phyloP scores from a whole-genome alignment of 495 filamentous ascomycete genomes.

The Zalerion maritima region DNA sequence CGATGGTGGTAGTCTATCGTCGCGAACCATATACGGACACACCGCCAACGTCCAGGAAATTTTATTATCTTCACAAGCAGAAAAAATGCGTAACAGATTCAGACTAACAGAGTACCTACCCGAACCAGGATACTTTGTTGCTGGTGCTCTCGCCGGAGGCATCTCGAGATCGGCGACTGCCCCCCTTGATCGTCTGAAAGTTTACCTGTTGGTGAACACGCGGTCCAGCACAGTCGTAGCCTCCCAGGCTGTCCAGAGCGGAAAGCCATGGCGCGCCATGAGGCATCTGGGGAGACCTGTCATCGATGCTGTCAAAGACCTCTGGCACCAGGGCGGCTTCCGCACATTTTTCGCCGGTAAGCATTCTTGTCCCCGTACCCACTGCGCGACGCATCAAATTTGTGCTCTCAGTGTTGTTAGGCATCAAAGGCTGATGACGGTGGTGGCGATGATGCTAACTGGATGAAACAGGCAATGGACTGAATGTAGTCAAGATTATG shows the following conservation, averaged over 20 bases:
- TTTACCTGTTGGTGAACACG: slow-evolving; percentile 91
- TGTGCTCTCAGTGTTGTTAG: no score
- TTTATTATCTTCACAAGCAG: slow-evolving; percentile 14
- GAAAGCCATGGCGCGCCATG: slow-evolving; percentile 49
- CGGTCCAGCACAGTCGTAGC: slow-evolving; percentile 40
- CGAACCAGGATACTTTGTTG: slow-evolving; percentile 89
- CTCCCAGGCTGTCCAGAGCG: slow-evolving; percentile 53
- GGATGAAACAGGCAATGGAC: slow-evolving; percentile 63
- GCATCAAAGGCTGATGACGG: no score
- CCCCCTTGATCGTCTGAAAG: slow-evolving; percentile 90
- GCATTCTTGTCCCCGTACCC: slow-evolving; percentile 13
- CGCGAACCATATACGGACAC: slow-evolving; percentile 2
- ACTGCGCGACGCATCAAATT: no score
- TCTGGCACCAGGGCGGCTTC: slow-evolving; percentile 82
- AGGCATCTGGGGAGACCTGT: slow-evolving; percentile 55
- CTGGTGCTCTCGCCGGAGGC: slow-evolving; percentile 82
- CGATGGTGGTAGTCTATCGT: background rate
- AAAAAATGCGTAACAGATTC: slow-evolving; percentile 21
- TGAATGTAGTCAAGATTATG: slow-evolving; percentile 96
- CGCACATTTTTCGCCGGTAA: slow-evolving; percentile 88
- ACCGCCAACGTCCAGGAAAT: slow-evolving; percentile 10
- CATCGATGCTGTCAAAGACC: slow-evolving; percentile 49
- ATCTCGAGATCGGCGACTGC: slow-evolving; percentile 88
- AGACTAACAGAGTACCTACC: slow-evolving; percentile 39
- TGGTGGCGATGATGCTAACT: no score